Base-by-base conservation (phyloP, 306 rosid genomes). In the Sophora flavescens region DNA sequence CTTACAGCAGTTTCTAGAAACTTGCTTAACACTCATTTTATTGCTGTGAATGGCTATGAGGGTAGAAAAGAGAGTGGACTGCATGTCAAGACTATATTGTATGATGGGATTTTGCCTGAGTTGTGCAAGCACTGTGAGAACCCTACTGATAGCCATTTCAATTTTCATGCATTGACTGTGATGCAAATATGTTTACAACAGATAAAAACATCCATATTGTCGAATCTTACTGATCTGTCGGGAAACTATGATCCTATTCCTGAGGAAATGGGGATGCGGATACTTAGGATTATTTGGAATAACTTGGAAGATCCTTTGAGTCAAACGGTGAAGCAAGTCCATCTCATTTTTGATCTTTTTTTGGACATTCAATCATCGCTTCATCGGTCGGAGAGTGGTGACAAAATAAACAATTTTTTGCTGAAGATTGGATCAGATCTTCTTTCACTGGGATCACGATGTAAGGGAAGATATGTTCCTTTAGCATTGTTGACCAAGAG, bases 181-280 rank as follows among this genome's bases (percentile, higher is more conserved):
- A 79, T 95, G 93, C 99, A 95, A 76, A 95, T 95, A 82, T 95
- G 99, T 83, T 84, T 95, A 80, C 99, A 95, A 70, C 99, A 95
- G 86, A 87, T 95, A 39, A 92, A 95, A 73, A 63, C 97, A 3
- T 92, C 91, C 0, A 68, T 90, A 76, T 71, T 80, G 56, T 83
- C 91, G 2, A 88, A 89, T 84, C 86, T 89, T 41, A 85, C 86
- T 61, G 69, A 74, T 65, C 48, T 74, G 44, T 80, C 82, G 0
- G 85, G 83, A 65, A 47, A 75, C 45, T 88, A 89, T 80, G 89
- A 87, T 78, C 97, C 95, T 8, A 83, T 95, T 62, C 81, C 97
- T 0, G 99, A 89, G 87, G 93, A 90, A 67, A 90, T 87, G 93
- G 97, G 92, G 35, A 65, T 91, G 81, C 87, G 93, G 58, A 53